phyloP scores from a whole-genome alignment of 1,139 yeast genomes.

The Scheffersomyces segobiensis region DNA sequence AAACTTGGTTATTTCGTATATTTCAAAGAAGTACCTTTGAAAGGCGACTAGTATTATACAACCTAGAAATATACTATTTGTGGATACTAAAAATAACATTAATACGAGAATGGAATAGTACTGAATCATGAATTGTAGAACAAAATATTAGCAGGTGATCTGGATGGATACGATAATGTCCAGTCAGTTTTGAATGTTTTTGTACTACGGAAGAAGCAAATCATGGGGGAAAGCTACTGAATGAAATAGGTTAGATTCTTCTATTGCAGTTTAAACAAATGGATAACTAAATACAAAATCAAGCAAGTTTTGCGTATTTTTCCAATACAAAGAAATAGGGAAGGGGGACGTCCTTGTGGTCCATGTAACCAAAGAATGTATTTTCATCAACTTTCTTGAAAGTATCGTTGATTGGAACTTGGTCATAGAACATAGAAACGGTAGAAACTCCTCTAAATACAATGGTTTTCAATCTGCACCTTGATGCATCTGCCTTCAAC shows the following conservation, averaged over 20 bases:
- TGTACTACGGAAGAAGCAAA: too few relatives aligned
- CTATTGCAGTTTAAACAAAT: neutral
- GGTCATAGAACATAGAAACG: conserved; percentile 5
- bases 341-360: neutral
- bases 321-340: neutral
- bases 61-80: too few relatives aligned
- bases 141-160: too few relatives aligned
- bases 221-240: neutral
- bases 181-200: too few relatives aligned
- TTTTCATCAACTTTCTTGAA: conserved; percentile 4
- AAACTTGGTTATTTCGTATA: too few relatives aligned
- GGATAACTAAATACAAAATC: neutral
- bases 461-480: conserved; percentile 4
- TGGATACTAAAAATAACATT: too few relatives aligned
- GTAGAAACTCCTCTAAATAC: conserved; percentile 1
- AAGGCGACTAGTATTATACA: too few relatives aligned
- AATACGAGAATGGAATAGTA: too few relatives aligned
- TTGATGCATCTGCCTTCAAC: neutral
- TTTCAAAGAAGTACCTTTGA: neutral
- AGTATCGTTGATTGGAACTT: conserved; percentile 3
- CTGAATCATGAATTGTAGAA: too few relatives aligned
- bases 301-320: neutral
- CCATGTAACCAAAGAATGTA: conserved; percentile 3
- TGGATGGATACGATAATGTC: too few relatives aligned
- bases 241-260: too few relatives aligned